These are phyloP conservation scores for Fragilaria radians DNA, from an alignment of 108 stramenopile genomes.

Conservation along the genomic window DNA sequence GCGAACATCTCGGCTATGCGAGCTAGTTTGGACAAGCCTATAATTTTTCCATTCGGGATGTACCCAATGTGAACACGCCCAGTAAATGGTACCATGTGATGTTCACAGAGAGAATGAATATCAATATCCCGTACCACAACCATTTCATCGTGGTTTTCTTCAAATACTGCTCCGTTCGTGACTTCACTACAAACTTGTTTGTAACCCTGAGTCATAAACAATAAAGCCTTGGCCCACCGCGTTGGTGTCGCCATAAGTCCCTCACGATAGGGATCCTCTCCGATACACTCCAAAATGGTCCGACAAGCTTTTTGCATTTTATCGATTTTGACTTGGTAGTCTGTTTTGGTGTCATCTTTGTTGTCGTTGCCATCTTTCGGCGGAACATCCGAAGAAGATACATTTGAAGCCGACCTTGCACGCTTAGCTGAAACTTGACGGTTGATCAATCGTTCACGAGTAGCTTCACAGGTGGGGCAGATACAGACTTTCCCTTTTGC, in stretches of 20 bases:
- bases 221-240: slow-evolving; percentile 93
- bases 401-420: background rate
- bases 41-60: slow-evolving; percentile 92
- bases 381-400: background rate
- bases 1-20: slow-evolving; percentile 92
- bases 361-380: background rate
- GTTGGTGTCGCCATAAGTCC: slow-evolving; percentile 89
- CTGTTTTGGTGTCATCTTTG: slow-evolving; percentile 2
- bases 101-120: slow-evolving; percentile 94
- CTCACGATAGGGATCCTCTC: slow-evolving; percentile 92
- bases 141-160: slow-evolving; percentile 90
- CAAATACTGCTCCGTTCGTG: slow-evolving; percentile 90
- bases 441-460: slow-evolving; percentile 27
- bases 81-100: slow-evolving; percentile 98
- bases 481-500: slow-evolving; percentile 34
- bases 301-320: slow-evolving; percentile 82
- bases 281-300: slow-evolving; percentile 93
- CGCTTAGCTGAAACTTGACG: background rate
- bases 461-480: slow-evolving; percentile 36
- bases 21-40: slow-evolving; percentile 92
- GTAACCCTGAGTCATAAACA: slow-evolving; percentile 92
- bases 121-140: slow-evolving; percentile 97
- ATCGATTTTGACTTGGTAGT: slow-evolving; percentile 26
- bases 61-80: slow-evolving; percentile 97
- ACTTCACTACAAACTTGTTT: slow-evolving; percentile 60